Conservation (phyloP, 129 eudicot genomes). For the Scalesia atractyloides region DNA sequence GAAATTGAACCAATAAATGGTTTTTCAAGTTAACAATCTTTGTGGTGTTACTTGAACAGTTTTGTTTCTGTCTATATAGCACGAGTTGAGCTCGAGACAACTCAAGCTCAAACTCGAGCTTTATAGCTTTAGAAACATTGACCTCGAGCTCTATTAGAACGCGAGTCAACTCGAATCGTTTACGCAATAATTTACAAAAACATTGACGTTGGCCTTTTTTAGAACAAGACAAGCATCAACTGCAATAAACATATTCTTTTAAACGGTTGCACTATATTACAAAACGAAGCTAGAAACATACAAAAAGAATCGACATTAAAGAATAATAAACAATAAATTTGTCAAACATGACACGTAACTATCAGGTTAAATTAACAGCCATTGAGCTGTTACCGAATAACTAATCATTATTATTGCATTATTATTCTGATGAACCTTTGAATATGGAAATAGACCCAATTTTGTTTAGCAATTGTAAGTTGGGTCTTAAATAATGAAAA, state of each 20-base stretch:
- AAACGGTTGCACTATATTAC: no score
- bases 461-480: slow-evolving; percentile 2
- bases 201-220: neutral
- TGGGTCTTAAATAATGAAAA: neutral
- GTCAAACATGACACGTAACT: neutral
- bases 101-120: neutral
- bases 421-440: neutral
- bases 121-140: neutral
- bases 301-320: no score
- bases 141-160: neutral
- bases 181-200: neutral
- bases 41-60: no score
- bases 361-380: neutral
- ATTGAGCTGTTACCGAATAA: slow-evolving; percentile 1
- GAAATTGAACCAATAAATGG: no score
- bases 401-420: neutral
- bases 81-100: neutral
- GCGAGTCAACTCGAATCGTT: neutral
- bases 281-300: no score
- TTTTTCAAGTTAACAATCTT: no score
- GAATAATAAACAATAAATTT: neutral
- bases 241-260: neutral
- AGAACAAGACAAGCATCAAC: neutral
- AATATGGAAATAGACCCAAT: neutral
- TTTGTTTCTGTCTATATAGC: no score